These are phyloP conservation scores for Quercus mongolica DNA, from an alignment of 306 rosid species.

Conservation along the genomic window DNA sequence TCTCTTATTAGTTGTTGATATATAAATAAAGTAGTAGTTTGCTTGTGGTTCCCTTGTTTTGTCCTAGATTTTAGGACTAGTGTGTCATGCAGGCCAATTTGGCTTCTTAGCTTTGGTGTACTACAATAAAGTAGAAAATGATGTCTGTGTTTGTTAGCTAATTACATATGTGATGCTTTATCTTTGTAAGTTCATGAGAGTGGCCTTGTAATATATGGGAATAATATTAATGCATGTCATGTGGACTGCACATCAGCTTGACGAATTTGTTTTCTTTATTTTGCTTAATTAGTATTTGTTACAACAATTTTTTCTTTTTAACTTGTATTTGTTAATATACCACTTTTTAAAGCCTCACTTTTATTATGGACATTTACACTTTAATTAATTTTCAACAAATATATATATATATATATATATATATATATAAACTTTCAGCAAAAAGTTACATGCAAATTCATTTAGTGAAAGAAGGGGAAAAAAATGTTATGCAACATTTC, in stretches of 20 bases:
- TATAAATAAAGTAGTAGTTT: not conserved
- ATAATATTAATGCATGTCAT: not conserved
- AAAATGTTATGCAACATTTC: too few species aligned
- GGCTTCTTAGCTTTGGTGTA: not conserved
- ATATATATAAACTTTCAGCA: too few species aligned
- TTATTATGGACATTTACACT: too few species aligned
- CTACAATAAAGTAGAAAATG: not conserved
- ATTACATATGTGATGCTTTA: not conserved
- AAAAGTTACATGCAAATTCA: too few species aligned
- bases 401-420: too few species aligned
- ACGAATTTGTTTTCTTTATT: not conserved
- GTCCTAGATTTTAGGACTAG: not conserved
- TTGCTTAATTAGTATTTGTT: too few species aligned
- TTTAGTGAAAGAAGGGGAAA: too few species aligned
- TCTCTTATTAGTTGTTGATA: not conserved
- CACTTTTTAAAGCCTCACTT: too few species aligned
- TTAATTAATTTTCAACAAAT: too few species aligned
- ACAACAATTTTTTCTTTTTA: too few species aligned
- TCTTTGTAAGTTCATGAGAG: not conserved
- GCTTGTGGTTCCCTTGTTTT: not conserved
- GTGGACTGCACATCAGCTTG: not conserved
- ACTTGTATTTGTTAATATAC: too few species aligned
- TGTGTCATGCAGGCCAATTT: not conserved
- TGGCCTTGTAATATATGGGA: not conserved
- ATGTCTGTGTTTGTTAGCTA: not conserved